Conservation (phyloP, 2,329 filamentous ascomycete genomes). For the Plectosphaerella cucumerina region DNA sequence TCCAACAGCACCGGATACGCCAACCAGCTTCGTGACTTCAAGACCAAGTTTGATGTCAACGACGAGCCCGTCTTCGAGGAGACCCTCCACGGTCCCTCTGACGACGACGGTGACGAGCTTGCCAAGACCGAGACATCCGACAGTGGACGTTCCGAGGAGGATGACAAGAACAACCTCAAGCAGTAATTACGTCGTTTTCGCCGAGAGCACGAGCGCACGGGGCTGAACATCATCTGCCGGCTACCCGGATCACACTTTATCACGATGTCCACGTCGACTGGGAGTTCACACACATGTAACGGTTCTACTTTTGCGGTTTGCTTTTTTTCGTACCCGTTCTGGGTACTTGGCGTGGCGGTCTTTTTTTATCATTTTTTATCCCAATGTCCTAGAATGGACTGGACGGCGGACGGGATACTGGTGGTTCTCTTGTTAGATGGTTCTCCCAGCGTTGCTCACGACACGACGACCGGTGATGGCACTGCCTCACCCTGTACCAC, state of each 20-base stretch:
- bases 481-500: background rate
- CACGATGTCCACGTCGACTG: no score
- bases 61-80: constrained; percentile 96
- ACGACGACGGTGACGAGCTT: constrained; percentile 44
- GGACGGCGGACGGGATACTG: background rate
- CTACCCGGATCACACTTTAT: no score
- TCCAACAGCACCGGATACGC: constrained; percentile 83
- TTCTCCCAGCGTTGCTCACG: background rate
- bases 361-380: background rate
- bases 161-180: constrained; percentile 34
- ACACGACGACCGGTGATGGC: background rate
- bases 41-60: constrained; percentile 93
- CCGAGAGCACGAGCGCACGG: background rate
- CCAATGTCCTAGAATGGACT: background rate
- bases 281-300: background rate
- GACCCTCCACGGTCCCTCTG: constrained; percentile 65
- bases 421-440: background rate
- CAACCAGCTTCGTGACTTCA: constrained; percentile 70
- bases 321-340: background rate
- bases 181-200: background rate
- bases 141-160: constrained; percentile 54
- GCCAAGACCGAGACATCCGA: constrained; percentile 57
- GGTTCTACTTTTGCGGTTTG: background rate
- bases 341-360: background rate
- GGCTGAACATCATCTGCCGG: no score